Evolutionary conservation across 2,329 filamentous ascomycete species (phyloP), one percentile per base, ranked within the genome.

Genomic region (Penicillium olsonii): DNA sequence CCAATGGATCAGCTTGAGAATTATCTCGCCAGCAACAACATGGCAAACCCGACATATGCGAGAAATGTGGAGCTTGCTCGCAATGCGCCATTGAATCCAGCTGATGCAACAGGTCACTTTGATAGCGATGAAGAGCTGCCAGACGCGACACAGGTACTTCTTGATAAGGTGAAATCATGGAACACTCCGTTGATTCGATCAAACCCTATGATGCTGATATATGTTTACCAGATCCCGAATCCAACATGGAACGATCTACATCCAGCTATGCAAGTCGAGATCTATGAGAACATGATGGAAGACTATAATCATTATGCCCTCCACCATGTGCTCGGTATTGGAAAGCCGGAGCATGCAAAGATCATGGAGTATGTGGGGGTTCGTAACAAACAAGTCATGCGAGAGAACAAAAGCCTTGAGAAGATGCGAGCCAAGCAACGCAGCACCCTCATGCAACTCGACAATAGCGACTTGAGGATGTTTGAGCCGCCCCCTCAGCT

Each of bases 361-460:
- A 43, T 67, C n/a, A 39, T 49, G 5, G 26, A 53, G 14, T 46
- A 55, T 35, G 42, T 65, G 8, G 6, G 18, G 10, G 41, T 46
- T 19, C 60, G 64, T n/a, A 57, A 64, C 9, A 45, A 57, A 24
- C 68, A 72, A 35, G 47, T 63, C 2, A 42, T 57, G 22, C 45
- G 50, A 7, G 72, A 74, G 50, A 62, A 69, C 35, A 15, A 18
- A 14, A 37, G 53, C 7, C 45, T 74, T 34, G 38, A 50, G 20
- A 43, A 56, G n/a, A 74, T 74, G 71, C 57, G 65, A 40, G 50
- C 26, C 8, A 68, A 66, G 37, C 71, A 74, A 48, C 55, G 70
- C 24, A 53, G 40, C 1, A 58, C 52, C 8, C 55, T 74, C 17
- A 47, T 72, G 51, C 52, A 46, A 10, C 56, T 68, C 5, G 70